Conservation (phyloP, 345 rosid species). For the Brassica napus region Da-Ae NC_063450.1:4064001-4064500, state of each 20-base stretch:
- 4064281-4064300: conserved; percentile 83
- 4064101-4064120: not conserved
- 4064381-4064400: conserved; percentile 98
- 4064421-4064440: conserved; percentile 99
- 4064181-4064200: conserved; percentile 62
- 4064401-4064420: conserved; percentile 97
- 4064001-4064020: conserved; percentile 97
- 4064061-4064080: conserved; percentile 98
- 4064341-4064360: conserved; percentile 18
- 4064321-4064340: not conserved
- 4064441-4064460: conserved; percentile 13
- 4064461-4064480: not conserved
- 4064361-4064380: conserved; percentile 94
- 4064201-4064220: conserved; percentile 99
- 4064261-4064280: conserved; percentile 99
- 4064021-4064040: conserved; percentile 91
- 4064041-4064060: conserved; percentile 85
- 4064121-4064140: not conserved
- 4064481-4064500: not conserved
- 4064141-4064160: conserved; percentile 17
- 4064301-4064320: not conserved
- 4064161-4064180: conserved; percentile 19
- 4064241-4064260: conserved; percentile 95
- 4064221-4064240: conserved; percentile 92
- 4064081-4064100: conserved; percentile 96